These are phyloP conservation scores for Coemansia sp. DNA, from an alignment of 192 early-diverging fungal genomes.

Conservation along the genomic window DNA sequence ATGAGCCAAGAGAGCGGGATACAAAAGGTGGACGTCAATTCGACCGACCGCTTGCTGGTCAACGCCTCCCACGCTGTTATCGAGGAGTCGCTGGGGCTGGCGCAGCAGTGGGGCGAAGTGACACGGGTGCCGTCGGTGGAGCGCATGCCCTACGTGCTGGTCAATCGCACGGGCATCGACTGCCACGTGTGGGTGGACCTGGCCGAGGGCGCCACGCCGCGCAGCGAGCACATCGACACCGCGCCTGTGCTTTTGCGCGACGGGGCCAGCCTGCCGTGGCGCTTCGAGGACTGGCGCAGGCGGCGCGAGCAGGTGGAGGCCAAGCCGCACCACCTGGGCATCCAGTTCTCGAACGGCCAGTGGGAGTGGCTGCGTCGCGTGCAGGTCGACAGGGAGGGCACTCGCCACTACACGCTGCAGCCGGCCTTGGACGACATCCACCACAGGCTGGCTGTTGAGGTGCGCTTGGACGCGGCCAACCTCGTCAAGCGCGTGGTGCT, in stretches of 20 bases:
- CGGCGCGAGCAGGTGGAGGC: constrained; percentile 74
- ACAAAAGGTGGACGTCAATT: constrained; percentile 63
- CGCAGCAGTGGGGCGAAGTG: constrained; percentile 55
- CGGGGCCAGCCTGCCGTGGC: constrained; percentile 79
- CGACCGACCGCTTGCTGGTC: constrained; percentile 73
- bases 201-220: constrained; percentile 31
- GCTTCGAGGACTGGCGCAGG: constrained; percentile 96
- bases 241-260: constrained; percentile 68
- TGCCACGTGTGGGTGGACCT: constrained; percentile 86
- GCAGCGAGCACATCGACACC: constrained; percentile 57
- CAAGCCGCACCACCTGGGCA: constrained; percentile 73
- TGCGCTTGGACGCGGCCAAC: constrained; percentile 67
- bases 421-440: constrained; percentile 75
- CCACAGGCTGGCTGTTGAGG: constrained; percentile 85
- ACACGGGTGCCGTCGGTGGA: constrained; percentile 32
- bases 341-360: constrained; percentile 78
- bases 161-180: constrained; percentile 89
- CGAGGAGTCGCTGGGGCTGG: constrained; percentile 62
- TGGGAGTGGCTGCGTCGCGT: constrained; percentile 94
- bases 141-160: constrained; percentile 77
- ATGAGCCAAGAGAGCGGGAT: constrained; percentile 20
- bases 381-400: constrained; percentile 86
- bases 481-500: constrained; percentile 93
- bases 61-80: constrained; percentile 85
- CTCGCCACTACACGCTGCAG: constrained; percentile 73